Percentiles rank a stretch among this genome's conserved stretches.
Evolutionary conservation across 257 asterid species (phyloP).

Genomic region (Euphrasia confusa): DNA sequence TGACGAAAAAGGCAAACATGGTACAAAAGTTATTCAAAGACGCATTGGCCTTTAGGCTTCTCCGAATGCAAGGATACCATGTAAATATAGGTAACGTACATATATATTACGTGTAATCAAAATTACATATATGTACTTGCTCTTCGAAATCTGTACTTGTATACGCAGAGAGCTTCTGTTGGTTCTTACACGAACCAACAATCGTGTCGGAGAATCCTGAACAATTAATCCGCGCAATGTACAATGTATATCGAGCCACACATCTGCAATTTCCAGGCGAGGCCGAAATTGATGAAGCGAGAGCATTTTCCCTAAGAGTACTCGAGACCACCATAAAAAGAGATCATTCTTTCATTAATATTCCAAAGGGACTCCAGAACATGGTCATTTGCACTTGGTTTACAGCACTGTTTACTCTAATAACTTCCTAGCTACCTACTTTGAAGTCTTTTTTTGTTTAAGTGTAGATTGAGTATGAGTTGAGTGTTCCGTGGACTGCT

Average conservation of each 20-base stretch:
- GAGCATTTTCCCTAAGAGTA: slow-evolving; percentile 32
- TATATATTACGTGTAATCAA: not conserved
- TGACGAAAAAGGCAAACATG: not conserved
- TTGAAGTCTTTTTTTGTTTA: not conserved
- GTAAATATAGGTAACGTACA: slow-evolving; percentile 31
- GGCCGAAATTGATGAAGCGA: slow-evolving; percentile 38
- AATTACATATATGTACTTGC: no score
- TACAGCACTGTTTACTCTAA: not conserved
- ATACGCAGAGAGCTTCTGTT: slow-evolving; percentile 45
- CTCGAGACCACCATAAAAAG: slow-evolving; percentile 21
- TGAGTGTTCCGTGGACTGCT: slow-evolving; percentile 48
- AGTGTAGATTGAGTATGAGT: slow-evolving; percentile 44
- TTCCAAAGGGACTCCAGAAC: slow-evolving; percentile 35
- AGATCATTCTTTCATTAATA: slow-evolving; percentile 26
- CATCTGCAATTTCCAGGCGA: slow-evolving; percentile 41
- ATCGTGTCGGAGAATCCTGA: slow-evolving; percentile 23
- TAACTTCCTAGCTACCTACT: no score
- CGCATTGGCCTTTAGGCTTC: slow-evolving; percentile 60
- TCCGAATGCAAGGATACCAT: slow-evolving; percentile 43
- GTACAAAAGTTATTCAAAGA: slow-evolving; percentile 41
- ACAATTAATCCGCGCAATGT: slow-evolving; percentile 28
- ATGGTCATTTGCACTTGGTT: slow-evolving; percentile 25
- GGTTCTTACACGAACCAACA: slow-evolving; percentile 44
- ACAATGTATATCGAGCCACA: slow-evolving; percentile 50
- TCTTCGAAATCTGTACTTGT: no score